phyloP scores from a whole-genome alignment of 2,329 filamentous ascomycete species.

The Diaporthe batatas region DNA sequence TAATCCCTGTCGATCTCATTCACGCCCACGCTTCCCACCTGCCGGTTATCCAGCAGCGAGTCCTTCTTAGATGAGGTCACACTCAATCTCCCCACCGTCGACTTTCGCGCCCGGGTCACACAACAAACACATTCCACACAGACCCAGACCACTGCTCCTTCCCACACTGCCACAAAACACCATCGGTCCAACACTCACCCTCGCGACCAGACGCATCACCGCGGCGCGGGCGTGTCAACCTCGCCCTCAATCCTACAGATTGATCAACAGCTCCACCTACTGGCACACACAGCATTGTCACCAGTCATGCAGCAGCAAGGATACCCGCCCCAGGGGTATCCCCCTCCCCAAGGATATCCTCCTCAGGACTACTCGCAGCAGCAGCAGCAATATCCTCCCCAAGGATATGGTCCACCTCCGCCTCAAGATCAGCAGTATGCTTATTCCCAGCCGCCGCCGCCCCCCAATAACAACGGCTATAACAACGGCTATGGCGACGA shows the following conservation, averaged over 20 bases:
- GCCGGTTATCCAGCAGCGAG: not conserved
- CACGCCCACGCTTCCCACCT: conserved; percentile 9
- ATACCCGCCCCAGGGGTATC: conserved; percentile 20
- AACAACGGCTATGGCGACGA: conserved; percentile 48
- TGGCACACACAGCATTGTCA: not conserved
- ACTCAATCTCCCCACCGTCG: conserved; percentile 28
- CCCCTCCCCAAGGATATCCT: conserved; percentile 29
- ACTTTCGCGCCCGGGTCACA: not conserved
- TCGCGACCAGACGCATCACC: not conserved
- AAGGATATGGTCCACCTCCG: conserved; percentile 30
- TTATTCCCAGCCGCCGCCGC: conserved; percentile 38
- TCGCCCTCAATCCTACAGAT: not conserved
- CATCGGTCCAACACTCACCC: not conserved
- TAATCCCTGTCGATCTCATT: conserved; percentile 24
- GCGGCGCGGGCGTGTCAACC: not conserved
- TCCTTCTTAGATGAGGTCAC: conserved; percentile 33
- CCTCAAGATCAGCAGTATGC: conserved; percentile 32
- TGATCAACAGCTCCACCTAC: conserved; percentile 14
- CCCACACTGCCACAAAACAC: not conserved
- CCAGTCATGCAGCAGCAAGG: conserved; percentile 31
- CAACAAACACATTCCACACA: conserved; percentile 34
- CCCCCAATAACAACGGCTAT: conserved; percentile 38
- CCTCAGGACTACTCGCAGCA: conserved; percentile 33
- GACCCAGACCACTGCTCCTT: not conserved
- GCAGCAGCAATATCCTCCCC: conserved; percentile 34